Evolutionary conservation across 2,329 filamentous ascomycete species (phyloP).

Genomic region (Fusarium sp.): DNA sequence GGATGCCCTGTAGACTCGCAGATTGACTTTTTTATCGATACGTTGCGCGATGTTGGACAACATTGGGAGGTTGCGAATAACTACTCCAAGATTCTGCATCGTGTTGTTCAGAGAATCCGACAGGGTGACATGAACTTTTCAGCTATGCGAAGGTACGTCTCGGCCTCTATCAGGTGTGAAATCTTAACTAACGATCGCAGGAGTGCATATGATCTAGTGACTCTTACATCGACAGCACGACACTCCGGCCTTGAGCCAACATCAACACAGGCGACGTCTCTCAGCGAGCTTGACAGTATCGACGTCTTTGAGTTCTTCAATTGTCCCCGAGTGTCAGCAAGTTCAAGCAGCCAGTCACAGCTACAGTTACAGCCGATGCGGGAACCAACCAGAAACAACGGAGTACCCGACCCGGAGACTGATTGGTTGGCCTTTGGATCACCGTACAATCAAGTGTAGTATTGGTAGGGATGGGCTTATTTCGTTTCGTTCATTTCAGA

Average conservation of each 20-base stretch:
- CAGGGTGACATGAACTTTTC: conserved; percentile 50
- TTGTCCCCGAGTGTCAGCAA: conserved; percentile 47
- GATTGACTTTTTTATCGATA: conserved; percentile 56
- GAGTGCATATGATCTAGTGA: conserved; percentile 52
- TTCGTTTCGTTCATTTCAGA: neutral
- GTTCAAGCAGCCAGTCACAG: conserved; percentile 30
- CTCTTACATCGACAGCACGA: conserved; percentile 48
- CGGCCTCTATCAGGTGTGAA: no score
- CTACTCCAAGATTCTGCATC: conserved; percentile 53
- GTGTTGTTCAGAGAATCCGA: conserved; percentile 50
- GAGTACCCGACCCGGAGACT: conserved; percentile 21
- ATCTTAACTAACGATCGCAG: conserved; percentile 38
- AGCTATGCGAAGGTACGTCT: conserved; percentile 54
- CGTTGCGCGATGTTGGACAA: conserved; percentile 52
- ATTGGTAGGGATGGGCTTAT: neutral
- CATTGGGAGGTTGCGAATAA: conserved; percentile 56
- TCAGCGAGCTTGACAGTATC: conserved; percentile 54
- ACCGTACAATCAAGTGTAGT: conserved; percentile 4
- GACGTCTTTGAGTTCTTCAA: conserved; percentile 59
- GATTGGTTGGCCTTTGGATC: conserved; percentile 34
- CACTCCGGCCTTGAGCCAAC: conserved; percentile 51
- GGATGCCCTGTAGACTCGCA: conserved; percentile 50
- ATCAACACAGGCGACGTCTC: conserved; percentile 50
- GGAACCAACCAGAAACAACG: conserved; percentile 15
- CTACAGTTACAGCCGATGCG: conserved; percentile 1